A percentile compares a stretch with the other conserved stretches of the same genome.
Evolutionary conservation across 768 basidiomycete species (phyloP).

Genomic region (Leccinellum albellum): DNA sequence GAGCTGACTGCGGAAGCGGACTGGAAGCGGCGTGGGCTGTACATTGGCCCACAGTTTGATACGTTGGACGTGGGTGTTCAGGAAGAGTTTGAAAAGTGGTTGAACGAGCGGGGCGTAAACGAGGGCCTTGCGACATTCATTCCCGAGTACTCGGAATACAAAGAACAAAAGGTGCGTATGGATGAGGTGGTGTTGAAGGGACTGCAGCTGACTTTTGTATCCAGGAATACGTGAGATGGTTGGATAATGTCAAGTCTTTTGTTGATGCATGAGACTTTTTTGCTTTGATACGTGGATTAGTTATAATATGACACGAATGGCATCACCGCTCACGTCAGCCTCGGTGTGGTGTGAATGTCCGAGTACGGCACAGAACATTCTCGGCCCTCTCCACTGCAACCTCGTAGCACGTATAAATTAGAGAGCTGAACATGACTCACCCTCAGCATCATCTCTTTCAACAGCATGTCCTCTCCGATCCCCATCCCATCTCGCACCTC

Average conservation of each 20-base stretch:
- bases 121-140: conserved; percentile 81
- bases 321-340: conserved; percentile 22
- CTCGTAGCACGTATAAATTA: conserved; percentile 1
- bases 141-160: conserved; percentile 81
- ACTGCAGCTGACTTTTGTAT: conserved; percentile 8
- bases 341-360: background rate
- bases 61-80: conserved; percentile 85
- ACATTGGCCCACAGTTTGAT: conserved; percentile 93
- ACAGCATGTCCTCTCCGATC: conserved; percentile 28
- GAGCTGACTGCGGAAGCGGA: conserved; percentile 85
- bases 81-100: conserved; percentile 86
- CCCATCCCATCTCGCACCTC: conserved; percentile 10
- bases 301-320: conserved; percentile 3
- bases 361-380: conserved; percentile 18
- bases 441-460: background rate
- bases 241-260: conserved; percentile 77
- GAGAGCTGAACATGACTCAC: background rate
- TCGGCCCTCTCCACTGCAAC: conserved; percentile 1
- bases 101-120: conserved; percentile 88
- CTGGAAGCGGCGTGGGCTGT: conserved; percentile 88
- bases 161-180: conserved; percentile 81
- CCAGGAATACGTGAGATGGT: conserved; percentile 91
- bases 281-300: background rate
- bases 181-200: background rate
- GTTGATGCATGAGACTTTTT: conserved; percentile 51